These are phyloP conservation scores for Lenwebbia sp. DNA, from an alignment of 345 rosid species.

Conservation along the genomic window DNA sequence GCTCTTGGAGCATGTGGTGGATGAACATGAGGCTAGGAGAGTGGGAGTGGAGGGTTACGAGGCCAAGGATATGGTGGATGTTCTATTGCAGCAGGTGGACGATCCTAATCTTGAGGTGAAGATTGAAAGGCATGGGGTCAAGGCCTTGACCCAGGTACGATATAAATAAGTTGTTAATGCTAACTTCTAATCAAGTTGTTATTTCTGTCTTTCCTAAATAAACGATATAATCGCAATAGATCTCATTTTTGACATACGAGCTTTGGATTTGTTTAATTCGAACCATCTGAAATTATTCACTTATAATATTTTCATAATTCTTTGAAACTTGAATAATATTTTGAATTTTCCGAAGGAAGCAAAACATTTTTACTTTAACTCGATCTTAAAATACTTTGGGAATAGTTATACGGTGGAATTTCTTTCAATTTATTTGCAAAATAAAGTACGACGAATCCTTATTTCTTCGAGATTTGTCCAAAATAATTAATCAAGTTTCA, in stretches of 20 bases:
- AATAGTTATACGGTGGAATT: neutral
- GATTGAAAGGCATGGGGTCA: neutral
- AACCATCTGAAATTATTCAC: neutral
- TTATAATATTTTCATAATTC: neutral
- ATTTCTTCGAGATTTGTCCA: neutral
- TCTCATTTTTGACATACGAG: neutral
- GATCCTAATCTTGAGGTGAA: neutral
- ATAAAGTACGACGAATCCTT: neutral
- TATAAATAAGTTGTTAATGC: no score
- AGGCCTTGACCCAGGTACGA: neutral
- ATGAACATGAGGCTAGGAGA: neutral
- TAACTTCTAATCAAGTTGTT: rapidly evolving
- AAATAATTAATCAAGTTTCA: neutral
- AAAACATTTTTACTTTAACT: constrained; percentile 1
- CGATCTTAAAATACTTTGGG: neutral
- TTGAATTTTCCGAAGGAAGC: neutral
- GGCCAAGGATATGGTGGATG: constrained; percentile 1
- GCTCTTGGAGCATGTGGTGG: constrained; percentile 1
- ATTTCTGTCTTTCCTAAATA: neutral
- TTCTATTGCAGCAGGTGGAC: neutral
- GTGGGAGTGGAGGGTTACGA: neutral
- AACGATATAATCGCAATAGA: neutral
- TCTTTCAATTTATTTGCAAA: neutral
- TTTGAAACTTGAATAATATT: neutral
- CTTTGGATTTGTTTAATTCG: neutral